Evolutionary conservation across 345 rosid genomes (phyloP), one percentile per base, ranked within the genome.

Genomic region (Gossypium arboreum): DNA sequence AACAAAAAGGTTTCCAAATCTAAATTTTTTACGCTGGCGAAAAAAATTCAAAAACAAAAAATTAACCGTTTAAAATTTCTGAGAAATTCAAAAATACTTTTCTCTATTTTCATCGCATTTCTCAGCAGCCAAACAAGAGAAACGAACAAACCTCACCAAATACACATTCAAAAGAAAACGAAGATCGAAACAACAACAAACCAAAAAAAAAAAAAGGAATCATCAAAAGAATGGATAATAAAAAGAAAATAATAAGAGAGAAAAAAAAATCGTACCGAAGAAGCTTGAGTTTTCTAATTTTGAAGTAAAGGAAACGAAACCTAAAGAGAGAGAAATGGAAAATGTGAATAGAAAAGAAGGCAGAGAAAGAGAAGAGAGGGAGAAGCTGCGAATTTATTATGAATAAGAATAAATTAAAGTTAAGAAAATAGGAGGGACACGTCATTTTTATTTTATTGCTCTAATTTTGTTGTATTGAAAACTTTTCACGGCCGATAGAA

Each of bases 281-380:
- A 84, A 84, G 83, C 76, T 77, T 52, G 9, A 68, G 12, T 74
- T 9, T 15, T 73, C 77, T 77, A 79, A 75, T 78, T 85, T 77
- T n/a, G 78, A 82, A 85, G 92, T 84, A 78, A 74, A 85, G 83
- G 74, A 79, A 82, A 79, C 78, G 82, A 78, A 81, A 82, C 73
- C 87, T 51, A 43, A 63, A 50, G 78, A 24, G 74, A 73, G 77
- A 29, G 6, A 41, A 20, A 56, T 18, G 6, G 52, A 44, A 12
- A n/a, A n/a, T 17, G 25, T 17, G 27, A 70, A 54, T 25, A 60
- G 52, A 58, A 24, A 34, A 22, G 16, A 45, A 43, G 43, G 15
- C 3, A 24, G 7, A 58, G 27, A 47, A 56, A 58, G 4, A 12
- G 68, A 11, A 41, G 74, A 48, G 57, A 59, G 57, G 76, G 76